phyloP scores from a whole-genome alignment of 148 eudicot species.

The Cornus kousa region DNA sequence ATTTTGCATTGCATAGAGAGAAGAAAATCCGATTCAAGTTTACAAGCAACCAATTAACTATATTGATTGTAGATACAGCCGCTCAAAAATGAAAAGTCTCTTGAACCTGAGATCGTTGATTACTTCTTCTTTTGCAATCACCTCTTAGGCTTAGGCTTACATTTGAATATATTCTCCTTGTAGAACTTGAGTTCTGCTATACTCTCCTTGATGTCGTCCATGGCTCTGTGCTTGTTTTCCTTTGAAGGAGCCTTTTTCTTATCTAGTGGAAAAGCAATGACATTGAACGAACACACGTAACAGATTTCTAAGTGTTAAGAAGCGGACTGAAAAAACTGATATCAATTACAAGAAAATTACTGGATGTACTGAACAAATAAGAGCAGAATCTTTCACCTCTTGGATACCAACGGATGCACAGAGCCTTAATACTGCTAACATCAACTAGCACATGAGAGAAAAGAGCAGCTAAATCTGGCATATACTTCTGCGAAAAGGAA shows the following conservation, averaged over 20 bases:
- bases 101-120: neutral
- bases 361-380: neutral
- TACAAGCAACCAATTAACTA: too few relatives aligned
- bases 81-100: neutral
- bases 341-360: neutral
- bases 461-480: slow-evolving; percentile 86
- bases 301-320: too few relatives aligned
- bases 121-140: slow-evolving; percentile 11
- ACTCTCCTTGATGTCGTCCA: slow-evolving; percentile 94
- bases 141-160: slow-evolving; percentile 40
- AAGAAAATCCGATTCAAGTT: too few relatives aligned
- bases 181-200: slow-evolving; percentile 80
- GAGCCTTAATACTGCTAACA: slow-evolving; percentile 86
- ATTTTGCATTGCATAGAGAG: too few relatives aligned
- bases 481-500: slow-evolving; percentile 70
- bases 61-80: too few relatives aligned
- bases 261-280: slow-evolving; percentile 18
- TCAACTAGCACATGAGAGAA: slow-evolving; percentile 86
- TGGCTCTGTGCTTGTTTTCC: slow-evolving; percentile 76
- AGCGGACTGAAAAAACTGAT: too few relatives aligned
- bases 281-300: neutral
- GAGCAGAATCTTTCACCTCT: slow-evolving; percentile 43
- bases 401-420: slow-evolving; percentile 87
- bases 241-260: slow-evolving; percentile 73
- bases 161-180: slow-evolving; percentile 69